Base-by-base conservation (phyloP, 768 basidiomycete genomes). In the Boletus tylopilopsis region DNA sequence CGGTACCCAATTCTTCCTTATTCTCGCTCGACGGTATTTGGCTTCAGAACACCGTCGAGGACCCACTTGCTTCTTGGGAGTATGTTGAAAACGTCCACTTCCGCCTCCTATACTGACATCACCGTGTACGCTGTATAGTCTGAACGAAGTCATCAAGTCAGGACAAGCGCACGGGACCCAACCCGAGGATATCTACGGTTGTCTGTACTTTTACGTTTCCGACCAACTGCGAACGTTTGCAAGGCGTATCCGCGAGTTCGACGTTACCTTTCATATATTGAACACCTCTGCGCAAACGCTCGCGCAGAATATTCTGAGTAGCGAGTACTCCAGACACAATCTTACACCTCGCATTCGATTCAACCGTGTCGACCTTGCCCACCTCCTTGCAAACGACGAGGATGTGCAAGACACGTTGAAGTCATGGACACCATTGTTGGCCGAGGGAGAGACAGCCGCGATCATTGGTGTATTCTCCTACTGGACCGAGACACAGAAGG, bases 51-150 rank as follows among this genome's bases (percentile, higher is more conserved):
- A 61, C 65, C 12, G 54, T 59, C 35, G 63, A 69, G 13, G 73
- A 71, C 41, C 76, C 79, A 0, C 66, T 80, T 3, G 66, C 68
- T 16, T 72, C 72, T 15, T 81, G 78, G 77, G 71, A 78, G 74
- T 76, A 58, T 50, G 71, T 65, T 13, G 30, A 50, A 22, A 24
- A 6, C 34, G 5, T 41, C 16, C 5, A 34, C 11, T 29, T 49
- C 16, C n/a, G 23, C 21, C 32, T 23, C 46, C 21, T 32, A 25
- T 16, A 7, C 49, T 45, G 33, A 45, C 34, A n/a, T 19, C 7
- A 4, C 49, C 33, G 3, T 44, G 35, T 46, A 1, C 45, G 68
- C 33, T 41, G 8, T 47, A 30, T 30, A 77, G 76, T 54, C 58
- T 71, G 5, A 62, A 73, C 21, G 62, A 67, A 13, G 70, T 78